These are phyloP conservation scores for Dryas alaskensis DNA, from an alignment of 306 rosid species.

Conservation along the genomic window DNA sequence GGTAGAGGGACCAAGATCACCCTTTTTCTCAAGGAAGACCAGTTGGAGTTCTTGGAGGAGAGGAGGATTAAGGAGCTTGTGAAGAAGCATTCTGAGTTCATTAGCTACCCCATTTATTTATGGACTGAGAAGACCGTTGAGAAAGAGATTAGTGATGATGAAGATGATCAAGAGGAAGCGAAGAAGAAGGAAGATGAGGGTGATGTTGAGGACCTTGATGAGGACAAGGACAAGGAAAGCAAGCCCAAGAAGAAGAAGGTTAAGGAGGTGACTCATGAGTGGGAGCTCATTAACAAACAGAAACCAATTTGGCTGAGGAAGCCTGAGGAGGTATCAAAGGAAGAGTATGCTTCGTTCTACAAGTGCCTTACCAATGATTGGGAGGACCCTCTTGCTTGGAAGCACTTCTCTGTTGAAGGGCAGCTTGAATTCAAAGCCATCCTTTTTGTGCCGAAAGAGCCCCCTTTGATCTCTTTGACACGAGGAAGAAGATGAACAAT, in stretches of 20 bases:
- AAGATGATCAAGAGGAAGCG: conserved; percentile 13
- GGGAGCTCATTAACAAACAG: conserved; percentile 35
- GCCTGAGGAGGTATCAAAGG: conserved; percentile 28
- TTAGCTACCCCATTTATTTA: conserved; percentile 32
- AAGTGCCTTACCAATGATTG: conserved; percentile 37
- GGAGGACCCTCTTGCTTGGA: conserved; percentile 33
- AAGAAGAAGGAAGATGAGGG: conserved; percentile 31
- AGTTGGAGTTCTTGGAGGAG: conserved; percentile 37
- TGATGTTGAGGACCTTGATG: conserved; percentile 29
- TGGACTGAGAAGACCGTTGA: conserved; percentile 30
- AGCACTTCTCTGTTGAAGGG: conserved; percentile 39
- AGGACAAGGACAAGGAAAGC: conserved; percentile 31
- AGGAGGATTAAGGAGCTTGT: conserved; percentile 35
- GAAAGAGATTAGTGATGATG: conserved; percentile 35
- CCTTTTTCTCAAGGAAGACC: conserved; percentile 36
- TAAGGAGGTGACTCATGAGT: conserved; percentile 31
- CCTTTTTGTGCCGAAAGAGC: conserved; percentile 27
- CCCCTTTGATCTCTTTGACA: conserved; percentile 33
- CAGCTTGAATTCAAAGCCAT: conserved; percentile 36
- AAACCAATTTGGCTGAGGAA: conserved; percentile 40
- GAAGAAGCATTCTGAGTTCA: conserved; percentile 34
- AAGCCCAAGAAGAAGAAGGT: conserved; percentile 30
- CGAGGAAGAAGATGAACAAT: conserved; percentile 32
- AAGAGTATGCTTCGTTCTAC: conserved; percentile 34
- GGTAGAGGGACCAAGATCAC: conserved; percentile 32